Conservation (phyloP, 257 asterid species). For the Solanum tacnaense region DNA sequence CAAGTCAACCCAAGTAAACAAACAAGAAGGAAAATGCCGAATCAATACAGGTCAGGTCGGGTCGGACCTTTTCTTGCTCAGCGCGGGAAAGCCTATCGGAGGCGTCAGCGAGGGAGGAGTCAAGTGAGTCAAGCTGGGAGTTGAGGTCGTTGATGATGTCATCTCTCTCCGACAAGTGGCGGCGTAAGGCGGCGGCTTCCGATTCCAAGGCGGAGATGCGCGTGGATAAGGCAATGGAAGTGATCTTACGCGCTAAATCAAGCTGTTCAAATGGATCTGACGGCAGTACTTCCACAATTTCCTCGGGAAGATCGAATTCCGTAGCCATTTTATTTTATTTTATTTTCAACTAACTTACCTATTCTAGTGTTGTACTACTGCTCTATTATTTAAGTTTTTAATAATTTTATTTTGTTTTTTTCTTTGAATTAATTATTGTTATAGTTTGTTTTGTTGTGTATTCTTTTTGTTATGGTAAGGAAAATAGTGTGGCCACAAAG, state of each 20-base stretch:
- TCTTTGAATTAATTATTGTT: not conserved
- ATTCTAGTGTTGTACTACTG: not conserved
- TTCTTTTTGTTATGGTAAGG: not conserved
- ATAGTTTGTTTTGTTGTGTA: not conserved
- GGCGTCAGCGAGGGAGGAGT: constrained; percentile 42
- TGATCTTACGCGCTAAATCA: constrained; percentile 81
- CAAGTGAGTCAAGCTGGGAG: constrained; percentile 68
- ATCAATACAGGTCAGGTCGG: not conserved
- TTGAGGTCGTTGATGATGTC: constrained; percentile 55
- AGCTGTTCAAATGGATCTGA: constrained; percentile 92
- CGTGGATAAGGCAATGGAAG: constrained; percentile 88
- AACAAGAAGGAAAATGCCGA: not conserved
- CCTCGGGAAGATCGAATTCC: constrained; percentile 83
- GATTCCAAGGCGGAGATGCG: constrained; percentile 81
- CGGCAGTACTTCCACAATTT: constrained; percentile 56
- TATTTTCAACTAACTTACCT: not conserved
- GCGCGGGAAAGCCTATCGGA: constrained; percentile 46
- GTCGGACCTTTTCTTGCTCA: constrained; percentile 66
- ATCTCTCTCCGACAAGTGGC: constrained; percentile 55
- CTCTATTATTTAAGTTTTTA: not conserved
- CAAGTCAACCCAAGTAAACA: not conserved
- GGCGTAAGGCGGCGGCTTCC: constrained; percentile 56
- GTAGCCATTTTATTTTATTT: constrained; percentile 36
- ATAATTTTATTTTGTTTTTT: not conserved
- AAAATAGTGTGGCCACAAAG: not conserved